Percentiles rank a stretch among this genome's conserved stretches.
Conservation (phyloP, 192 early-diverging fungal genomes). For the Podila horticola region DNA sequence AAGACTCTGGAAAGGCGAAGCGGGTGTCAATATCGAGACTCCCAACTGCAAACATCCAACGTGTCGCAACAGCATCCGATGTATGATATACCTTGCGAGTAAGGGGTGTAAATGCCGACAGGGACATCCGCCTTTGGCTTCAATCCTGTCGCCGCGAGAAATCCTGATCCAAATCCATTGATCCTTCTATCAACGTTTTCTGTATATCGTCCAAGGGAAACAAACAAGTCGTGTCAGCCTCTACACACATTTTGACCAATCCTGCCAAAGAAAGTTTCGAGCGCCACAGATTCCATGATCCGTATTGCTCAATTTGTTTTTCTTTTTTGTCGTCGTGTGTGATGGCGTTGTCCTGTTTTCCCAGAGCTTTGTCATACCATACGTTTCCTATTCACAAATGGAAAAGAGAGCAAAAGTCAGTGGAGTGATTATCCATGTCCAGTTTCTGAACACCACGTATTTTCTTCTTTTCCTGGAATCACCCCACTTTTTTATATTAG, state of each 20-base stretch:
- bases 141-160: slow-evolving; percentile 38
- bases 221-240: background rate
- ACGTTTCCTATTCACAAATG: slow-evolving; percentile 16
- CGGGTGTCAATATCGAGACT: too few species aligned
- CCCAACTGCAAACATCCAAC: too few species aligned
- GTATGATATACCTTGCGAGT: slow-evolving; percentile 53
- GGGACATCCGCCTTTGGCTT: slow-evolving; percentile 34
- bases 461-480: background rate
- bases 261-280: too few species aligned
- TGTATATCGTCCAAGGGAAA: background rate
- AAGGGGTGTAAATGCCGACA: slow-evolving; percentile 51
- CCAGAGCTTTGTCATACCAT: slow-evolving; percentile 12
- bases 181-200: slow-evolving; percentile 45
- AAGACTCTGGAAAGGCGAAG: slow-evolving; percentile 18
- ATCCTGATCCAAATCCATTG: slow-evolving; percentile 51
- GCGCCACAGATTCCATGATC: too few species aligned
- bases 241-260: too few species aligned
- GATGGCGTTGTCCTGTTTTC: background rate
- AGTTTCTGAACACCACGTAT: too few species aligned
- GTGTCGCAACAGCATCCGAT: background rate
- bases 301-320: too few species aligned
- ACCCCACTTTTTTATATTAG: background rate
- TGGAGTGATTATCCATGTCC: background rate
- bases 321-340: background rate
- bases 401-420: background rate